Evolutionary conservation across 257 asterid genomes (phyloP), one percentile per base, ranked within the genome.

Genomic region (Ehretia macrophylla): DNA sequence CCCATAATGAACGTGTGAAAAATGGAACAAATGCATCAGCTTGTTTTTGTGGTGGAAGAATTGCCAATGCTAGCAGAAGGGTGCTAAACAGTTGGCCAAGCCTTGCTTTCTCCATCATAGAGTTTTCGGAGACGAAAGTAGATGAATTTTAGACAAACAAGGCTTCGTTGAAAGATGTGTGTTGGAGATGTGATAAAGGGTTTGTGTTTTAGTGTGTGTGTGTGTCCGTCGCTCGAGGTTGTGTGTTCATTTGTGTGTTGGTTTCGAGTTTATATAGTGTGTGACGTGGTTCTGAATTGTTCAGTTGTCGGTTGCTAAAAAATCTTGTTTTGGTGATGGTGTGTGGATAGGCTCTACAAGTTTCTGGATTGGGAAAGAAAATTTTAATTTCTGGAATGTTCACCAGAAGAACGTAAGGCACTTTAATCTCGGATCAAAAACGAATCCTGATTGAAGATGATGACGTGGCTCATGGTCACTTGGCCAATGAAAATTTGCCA

Each of bases 1-100:
- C 81, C 45, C 48, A 66, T 14, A 74, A 23, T 19, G 73, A 59
- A 0, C 68, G 75, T 0, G 69, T 32, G 63, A 62, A n/a, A n/a
- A n/a, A 72, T 4, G 84, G 79, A 8, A 69, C 57, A 10, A 69
- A 60, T 46, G 77, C 71, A 10, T 66, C 22, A 3, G 72, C 21
- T 35, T 40, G n/a, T n/a, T n/a, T 62, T 14, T 42, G 9, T 1
- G 75, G 65, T 6, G 50, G 13, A 21, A 70, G 0, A 8, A 53
- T 8, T 3, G 50, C 17, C 11, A 37, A 1, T 16, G 59, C 52
- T 5, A 62, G 16, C 0, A 32, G 54, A 0, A 76, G 60, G n/a
- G n/a, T n/a, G n/a, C n/a, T n/a, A n/a, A n/a, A n/a, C n/a, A n/a
- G n/a, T n/a, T n/a, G n/a, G 17, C 17, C 2, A 11, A 48, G 17